Percentiles rank a stretch among this genome's conserved stretches.
These are phyloP conservation scores for Tausonia pullulans DNA, from an alignment of 1,284 basidiomycete species.

Conservation along the genomic window DNA sequence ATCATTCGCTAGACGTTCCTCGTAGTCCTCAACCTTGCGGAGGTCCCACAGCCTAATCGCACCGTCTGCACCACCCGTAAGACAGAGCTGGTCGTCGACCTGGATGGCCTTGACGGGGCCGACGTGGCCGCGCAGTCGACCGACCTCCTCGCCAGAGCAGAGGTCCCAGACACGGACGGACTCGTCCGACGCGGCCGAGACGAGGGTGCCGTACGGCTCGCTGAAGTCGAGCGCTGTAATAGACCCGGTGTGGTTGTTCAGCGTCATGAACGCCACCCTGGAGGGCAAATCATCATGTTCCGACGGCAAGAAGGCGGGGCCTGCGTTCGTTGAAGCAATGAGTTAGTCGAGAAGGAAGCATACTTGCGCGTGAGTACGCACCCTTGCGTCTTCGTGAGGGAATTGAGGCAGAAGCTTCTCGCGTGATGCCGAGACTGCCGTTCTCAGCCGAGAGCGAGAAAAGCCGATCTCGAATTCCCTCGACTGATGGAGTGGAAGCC, in stretches of 20 bases:
- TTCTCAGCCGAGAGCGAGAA: conserved; percentile 31
- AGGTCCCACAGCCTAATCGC: conserved; percentile 80
- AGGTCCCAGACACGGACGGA: conserved; percentile 47
- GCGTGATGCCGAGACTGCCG: conserved; percentile 23
- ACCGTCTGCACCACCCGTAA: conserved; percentile 83
- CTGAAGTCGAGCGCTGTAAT: conserved; percentile 88
- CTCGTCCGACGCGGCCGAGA: conserved; percentile 61
- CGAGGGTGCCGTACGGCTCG: conserved; percentile 88
- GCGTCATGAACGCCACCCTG: conserved; percentile 93
- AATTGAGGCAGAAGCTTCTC: conserved; percentile 36
- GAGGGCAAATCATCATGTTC: conserved; percentile 93
- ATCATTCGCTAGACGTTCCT: conserved; percentile 48
- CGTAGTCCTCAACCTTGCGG: conserved; percentile 62
- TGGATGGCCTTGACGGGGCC: conserved; percentile 75
- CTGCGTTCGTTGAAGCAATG: conserved; percentile 36
- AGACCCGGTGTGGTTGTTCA: conserved; percentile 66
- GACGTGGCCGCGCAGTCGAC: conserved; percentile 61
- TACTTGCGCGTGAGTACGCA: conserved; percentile 23
- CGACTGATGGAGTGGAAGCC: conserved; percentile 43
- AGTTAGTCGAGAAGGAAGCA: conserved; percentile 13
- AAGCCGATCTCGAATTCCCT: conserved; percentile 73
- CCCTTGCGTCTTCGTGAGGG: conserved; percentile 65
- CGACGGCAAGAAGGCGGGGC: conserved; percentile 89
- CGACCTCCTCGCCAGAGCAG: conserved; percentile 58
- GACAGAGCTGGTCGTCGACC: conserved; percentile 81